Percentiles rank a stretch among this genome's conserved stretches.
phyloP scores from a whole-genome alignment of 108 stramenopile genomes.

The Poteriospumella lacustris region DNA sequence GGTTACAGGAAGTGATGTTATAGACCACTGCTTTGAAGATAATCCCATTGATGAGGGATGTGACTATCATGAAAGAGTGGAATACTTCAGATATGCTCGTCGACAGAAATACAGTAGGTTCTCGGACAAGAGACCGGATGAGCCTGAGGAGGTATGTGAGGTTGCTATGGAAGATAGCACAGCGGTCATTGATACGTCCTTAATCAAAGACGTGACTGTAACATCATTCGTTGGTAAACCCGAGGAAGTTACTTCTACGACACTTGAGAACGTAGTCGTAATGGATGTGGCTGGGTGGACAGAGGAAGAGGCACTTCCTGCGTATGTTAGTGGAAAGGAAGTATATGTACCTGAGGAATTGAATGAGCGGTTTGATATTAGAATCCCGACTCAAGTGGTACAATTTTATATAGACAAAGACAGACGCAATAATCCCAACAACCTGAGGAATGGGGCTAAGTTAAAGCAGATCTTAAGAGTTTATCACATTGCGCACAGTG shows the following conservation, averaged over 20 bases:
- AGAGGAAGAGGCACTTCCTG: conserved; percentile 6
- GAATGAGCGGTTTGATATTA: conserved; percentile 8
- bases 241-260: conserved; percentile 2
- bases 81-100: conserved; percentile 8
- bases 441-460: conserved; percentile 2
- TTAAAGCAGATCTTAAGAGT: conserved; percentile 8
- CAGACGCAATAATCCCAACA: conserved; percentile 7
- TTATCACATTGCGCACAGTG: conserved; percentile 7
- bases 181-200: conserved; percentile 2
- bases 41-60: conserved; percentile 2
- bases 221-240: conserved; percentile 7
- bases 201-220: conserved; percentile 8
- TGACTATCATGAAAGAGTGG: not conserved
- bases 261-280: not conserved
- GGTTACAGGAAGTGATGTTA: conserved; percentile 7
- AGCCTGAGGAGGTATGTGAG: conserved; percentile 1
- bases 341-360: conserved; percentile 8
- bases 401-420: conserved; percentile 9
- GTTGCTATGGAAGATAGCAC: conserved; percentile 7
- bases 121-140: conserved; percentile 6
- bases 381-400: conserved; percentile 6
- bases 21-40: conserved; percentile 7
- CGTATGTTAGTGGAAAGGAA: conserved; percentile 7
- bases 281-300: not conserved
- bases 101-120: not conserved